A percentile compares a stretch with the other conserved stretches of the same genome.
Evolutionary conservation across 805 yeast genomes (phyloP).

Genomic region (Barnettozyma siamensis): DNA sequence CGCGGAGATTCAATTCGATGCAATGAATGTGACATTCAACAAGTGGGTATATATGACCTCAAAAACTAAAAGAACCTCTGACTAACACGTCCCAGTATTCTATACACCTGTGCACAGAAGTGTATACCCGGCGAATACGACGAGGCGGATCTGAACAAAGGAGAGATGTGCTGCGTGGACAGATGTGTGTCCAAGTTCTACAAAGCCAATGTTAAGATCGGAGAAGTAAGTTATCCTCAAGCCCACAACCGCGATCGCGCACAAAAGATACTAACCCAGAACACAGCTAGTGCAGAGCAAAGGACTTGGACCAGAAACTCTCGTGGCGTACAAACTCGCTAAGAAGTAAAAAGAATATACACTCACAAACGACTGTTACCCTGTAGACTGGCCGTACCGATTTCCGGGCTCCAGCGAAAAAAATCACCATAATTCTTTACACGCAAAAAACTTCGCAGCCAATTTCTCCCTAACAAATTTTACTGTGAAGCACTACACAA

Average conservation of each 20-base stretch:
- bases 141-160: constrained; percentile 79
- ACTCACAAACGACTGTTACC: background rate
- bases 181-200: constrained; percentile 84
- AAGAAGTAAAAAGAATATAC: constrained; percentile 1
- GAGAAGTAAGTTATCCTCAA: constrained; percentile 31
- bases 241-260: no score
- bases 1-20: constrained; percentile 65
- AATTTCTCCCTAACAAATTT: background rate
- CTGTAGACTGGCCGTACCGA: background rate
- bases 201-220: constrained; percentile 60
- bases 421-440: background rate
- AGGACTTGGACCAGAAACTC: constrained; percentile 20
- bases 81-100: constrained; percentile 33
- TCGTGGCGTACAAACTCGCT: constrained; percentile 18
- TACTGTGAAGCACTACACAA: background rate
- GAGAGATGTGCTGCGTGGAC: constrained; percentile 77
- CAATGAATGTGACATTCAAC: constrained; percentile 51
- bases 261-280: no score
- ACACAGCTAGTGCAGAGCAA: constrained; percentile 20
- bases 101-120: constrained; percentile 60
- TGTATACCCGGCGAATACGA: constrained; percentile 85
- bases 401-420: background rate
- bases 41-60: constrained; percentile 23
- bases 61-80: no score
- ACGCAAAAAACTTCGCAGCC: background rate